These are phyloP conservation scores for Solanum aculeatissimum DNA, from an alignment of 305 asterid species.

Conservation along the genomic window DNA sequence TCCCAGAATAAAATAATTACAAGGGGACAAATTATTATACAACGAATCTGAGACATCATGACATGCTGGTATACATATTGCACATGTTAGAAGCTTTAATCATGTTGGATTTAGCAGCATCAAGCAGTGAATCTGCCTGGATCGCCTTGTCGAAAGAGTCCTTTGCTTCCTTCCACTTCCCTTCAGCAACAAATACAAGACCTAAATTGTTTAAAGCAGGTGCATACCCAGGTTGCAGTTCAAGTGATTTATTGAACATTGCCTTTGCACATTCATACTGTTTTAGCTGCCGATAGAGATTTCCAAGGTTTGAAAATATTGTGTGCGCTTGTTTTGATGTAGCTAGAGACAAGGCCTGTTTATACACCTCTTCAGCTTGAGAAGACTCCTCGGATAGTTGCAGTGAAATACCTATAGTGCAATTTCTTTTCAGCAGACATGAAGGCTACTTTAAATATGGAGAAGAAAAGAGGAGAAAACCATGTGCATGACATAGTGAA, in stretches of 20 bases:
- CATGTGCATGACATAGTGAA: not conserved
- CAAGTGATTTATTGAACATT: constrained; percentile 84
- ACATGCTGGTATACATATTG: constrained; percentile 24
- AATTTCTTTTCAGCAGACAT: not conserved
- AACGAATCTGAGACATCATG: constrained; percentile 8
- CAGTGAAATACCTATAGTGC: constrained; percentile 65
- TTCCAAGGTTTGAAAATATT: constrained; percentile 77
- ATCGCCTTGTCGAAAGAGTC: constrained; percentile 79
- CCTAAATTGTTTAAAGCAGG: constrained; percentile 97
- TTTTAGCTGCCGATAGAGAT: constrained; percentile 61
- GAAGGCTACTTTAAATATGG: not conserved
- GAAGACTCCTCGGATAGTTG: constrained; percentile 68
- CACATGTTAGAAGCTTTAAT: constrained; percentile 44
- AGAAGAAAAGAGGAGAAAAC: not conserved
- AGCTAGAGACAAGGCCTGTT: constrained; percentile 59
- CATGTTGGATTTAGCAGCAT: constrained; percentile 83
- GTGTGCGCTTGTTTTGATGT: constrained; percentile 65
- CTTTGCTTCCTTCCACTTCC: constrained; percentile 63
- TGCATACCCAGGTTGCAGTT: constrained; percentile 88
- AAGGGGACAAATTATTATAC: not conserved
- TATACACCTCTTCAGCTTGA: constrained; percentile 70
- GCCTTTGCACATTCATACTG: constrained; percentile 70
- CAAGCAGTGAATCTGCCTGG: constrained; percentile 69
- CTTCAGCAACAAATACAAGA: constrained; percentile 87
- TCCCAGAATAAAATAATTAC: not conserved